Conservation (phyloP, 148 eudicot genomes). For the Chenopodium formosanum region DNA sequence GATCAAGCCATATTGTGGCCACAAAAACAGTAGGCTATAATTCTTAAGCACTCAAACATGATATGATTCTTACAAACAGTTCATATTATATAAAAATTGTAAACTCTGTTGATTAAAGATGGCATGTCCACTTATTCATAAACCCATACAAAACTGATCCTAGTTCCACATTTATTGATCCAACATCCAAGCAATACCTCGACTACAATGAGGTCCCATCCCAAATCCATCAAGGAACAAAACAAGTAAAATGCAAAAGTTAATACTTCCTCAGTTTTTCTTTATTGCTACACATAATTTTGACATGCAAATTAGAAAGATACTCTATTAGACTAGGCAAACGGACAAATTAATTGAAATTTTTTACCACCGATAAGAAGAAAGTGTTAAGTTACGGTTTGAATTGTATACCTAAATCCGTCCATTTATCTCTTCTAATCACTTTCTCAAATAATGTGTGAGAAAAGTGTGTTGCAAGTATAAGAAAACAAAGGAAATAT, state of each 20-base stretch:
- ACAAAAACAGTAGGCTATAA: slow-evolving; percentile 5
- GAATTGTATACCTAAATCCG: too few species aligned
- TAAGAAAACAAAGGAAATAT: too few species aligned
- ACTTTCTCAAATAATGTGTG: too few species aligned
- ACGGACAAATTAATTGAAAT: too few species aligned
- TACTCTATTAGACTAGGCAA: too few species aligned
- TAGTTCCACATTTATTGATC: neutral
- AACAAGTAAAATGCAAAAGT: neutral
- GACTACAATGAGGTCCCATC: neutral
- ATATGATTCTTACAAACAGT: neutral
- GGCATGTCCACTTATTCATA: neutral
- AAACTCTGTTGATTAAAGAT: neutral
- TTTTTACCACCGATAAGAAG: too few species aligned
- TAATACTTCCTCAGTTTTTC: neutral
- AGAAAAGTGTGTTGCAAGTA: too few species aligned
- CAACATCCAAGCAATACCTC: neutral
- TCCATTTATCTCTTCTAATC: too few species aligned
- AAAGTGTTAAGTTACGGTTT: too few species aligned
- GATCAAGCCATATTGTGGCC: slow-evolving; percentile 7
- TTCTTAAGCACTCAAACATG: neutral
- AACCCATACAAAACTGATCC: neutral
- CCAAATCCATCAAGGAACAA: neutral
- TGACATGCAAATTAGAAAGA: too few species aligned
- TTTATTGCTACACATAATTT: too few species aligned
- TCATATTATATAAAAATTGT: neutral